Percentiles rank a stretch among this genome's conserved stretches.
Evolutionary conservation across 1,284 basidiomycete species (phyloP).

Genomic region (Apiotrichum sp.): DNA sequence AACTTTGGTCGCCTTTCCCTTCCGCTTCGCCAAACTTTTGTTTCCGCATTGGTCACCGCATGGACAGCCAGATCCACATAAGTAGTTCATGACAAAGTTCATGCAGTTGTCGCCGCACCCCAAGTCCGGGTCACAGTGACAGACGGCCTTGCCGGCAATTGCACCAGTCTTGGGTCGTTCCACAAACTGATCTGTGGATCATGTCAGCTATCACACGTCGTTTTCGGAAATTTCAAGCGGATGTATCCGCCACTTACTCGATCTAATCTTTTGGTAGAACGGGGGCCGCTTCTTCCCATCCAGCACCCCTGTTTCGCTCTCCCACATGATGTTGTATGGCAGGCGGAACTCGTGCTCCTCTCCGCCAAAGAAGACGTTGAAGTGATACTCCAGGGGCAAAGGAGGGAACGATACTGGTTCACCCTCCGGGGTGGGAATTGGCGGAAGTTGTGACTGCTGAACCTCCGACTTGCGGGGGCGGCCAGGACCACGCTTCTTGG

Average conservation of each 20-base stretch:
- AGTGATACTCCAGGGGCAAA: constrained; percentile 33
- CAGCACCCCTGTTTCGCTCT: constrained; percentile 40
- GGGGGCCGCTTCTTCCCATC: constrained; percentile 43
- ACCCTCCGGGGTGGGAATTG: constrained; percentile 4
- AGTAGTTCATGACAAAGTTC: constrained; percentile 50
- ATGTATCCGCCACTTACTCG: constrained; percentile 23
- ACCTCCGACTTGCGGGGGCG: constrained; percentile 4
- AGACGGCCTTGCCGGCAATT: constrained; percentile 28
- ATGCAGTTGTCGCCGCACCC: constrained; percentile 48
- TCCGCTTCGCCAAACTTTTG: constrained; percentile 35
- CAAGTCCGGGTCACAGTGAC: constrained; percentile 39
- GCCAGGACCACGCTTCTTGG: constrained; percentile 2
- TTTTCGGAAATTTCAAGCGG: not conserved
- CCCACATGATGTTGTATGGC: constrained; percentile 42
- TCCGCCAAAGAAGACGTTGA: constrained; percentile 32
- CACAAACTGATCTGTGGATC: constrained; percentile 7
- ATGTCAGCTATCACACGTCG: not conserved
- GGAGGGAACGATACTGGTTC: constrained; percentile 28
- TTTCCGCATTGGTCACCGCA: constrained; percentile 43
- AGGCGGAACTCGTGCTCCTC: constrained; percentile 40
- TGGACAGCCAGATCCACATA: constrained; percentile 49
- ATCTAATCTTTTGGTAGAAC: constrained; percentile 29
- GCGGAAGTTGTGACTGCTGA: not conserved
- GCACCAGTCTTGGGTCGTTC: not conserved
- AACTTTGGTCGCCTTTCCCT: constrained; percentile 33